These are phyloP conservation scores for Fusarium nanum DNA, from an alignment of 2,329 filamentous ascomycete species.

Conservation along the genomic window DNA sequence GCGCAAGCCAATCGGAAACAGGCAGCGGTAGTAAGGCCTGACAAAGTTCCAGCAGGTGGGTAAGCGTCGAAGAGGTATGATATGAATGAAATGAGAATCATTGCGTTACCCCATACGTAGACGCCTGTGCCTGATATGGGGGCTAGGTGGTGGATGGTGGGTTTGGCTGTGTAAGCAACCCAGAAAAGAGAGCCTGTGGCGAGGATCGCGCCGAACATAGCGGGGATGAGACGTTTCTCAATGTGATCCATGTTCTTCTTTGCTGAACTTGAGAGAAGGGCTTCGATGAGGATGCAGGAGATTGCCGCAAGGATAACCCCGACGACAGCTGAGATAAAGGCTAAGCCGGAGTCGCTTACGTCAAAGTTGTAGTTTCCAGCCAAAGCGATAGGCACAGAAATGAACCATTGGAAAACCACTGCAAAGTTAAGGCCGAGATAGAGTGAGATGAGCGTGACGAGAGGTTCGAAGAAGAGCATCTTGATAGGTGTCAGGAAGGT, in stretches of 20 bases:
- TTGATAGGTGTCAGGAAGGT: background rate
- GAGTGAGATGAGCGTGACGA: background rate
- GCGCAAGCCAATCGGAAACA: constrained; percentile 6
- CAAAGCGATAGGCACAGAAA: background rate
- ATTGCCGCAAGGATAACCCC: background rate
- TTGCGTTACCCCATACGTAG: background rate
- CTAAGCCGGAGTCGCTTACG: background rate
- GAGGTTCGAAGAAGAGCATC: background rate
- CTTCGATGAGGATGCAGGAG: background rate
- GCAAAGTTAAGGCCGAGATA: background rate
- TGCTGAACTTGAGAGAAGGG: background rate
- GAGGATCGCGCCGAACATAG: background rate
- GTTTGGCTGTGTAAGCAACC: background rate
- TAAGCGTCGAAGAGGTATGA: constrained; percentile 12
- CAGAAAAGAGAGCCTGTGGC: background rate
- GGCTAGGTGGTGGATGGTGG: background rate
- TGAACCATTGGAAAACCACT: background rate
- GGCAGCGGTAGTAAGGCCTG: constrained; percentile 2
- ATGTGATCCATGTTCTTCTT: background rate
- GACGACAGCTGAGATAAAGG: background rate
- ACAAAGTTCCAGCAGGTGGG: background rate
- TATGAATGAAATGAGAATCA: constrained; percentile 8
- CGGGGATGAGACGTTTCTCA: background rate
- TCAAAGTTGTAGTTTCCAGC: background rate
- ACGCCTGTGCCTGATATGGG: background rate